Conservation (phyloP, 192 early-diverging fungal species). For the Coemansia sp. region DNA sequence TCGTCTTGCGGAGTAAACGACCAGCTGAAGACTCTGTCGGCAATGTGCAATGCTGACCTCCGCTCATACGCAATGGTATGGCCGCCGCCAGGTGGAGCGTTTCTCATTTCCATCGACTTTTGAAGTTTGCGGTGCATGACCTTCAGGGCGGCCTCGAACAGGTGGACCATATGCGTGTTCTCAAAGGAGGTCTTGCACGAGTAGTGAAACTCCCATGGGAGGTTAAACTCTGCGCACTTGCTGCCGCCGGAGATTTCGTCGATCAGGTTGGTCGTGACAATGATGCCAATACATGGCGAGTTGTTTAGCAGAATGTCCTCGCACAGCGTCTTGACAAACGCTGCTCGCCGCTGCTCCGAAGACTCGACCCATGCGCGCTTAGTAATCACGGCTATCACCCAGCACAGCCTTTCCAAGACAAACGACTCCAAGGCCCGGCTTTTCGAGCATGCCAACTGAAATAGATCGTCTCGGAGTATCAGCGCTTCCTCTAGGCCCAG, state of each 20-base stretch:
- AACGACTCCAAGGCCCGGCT: constrained; percentile 45
- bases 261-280: constrained; percentile 38
- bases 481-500: constrained; percentile 24
- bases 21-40: constrained; percentile 44
- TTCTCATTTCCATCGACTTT: constrained; percentile 31
- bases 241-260: constrained; percentile 56
- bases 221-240: constrained; percentile 52
- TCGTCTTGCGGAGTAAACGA: constrained; percentile 47
- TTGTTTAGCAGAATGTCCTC: constrained; percentile 40
- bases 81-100: constrained; percentile 11
- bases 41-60: constrained; percentile 50
- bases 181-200: constrained; percentile 53
- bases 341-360: constrained; percentile 24
- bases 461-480: constrained; percentile 43
- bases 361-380: constrained; percentile 54
- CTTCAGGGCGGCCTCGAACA: constrained; percentile 54
- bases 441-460: constrained; percentile 35
- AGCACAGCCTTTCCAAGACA: constrained; percentile 53
- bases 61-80: constrained; percentile 50
- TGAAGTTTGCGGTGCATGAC: constrained; percentile 49
- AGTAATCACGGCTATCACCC: constrained; percentile 53
- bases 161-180: constrained; percentile 31
- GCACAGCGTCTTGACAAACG: constrained; percentile 41
- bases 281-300: constrained; percentile 46
- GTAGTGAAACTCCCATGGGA: constrained; percentile 58